Base-by-base conservation (phyloP, 2,329 filamentous ascomycete genomes). In the Calonectria fujianensis region DNA sequence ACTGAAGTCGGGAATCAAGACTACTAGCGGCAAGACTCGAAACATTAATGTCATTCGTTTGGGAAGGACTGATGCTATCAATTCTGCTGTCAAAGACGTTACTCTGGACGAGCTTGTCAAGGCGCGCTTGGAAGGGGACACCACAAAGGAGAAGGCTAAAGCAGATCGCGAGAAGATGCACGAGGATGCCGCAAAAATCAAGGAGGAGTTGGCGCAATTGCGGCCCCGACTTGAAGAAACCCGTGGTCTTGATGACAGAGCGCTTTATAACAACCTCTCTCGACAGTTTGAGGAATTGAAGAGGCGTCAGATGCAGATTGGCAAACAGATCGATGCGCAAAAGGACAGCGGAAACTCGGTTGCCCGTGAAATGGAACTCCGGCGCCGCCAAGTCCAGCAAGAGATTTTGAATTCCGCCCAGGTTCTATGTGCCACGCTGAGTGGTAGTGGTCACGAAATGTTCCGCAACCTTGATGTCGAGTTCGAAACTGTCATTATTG, bases 401-500 rank as follows among this genome's bases (percentile, higher is more conserved):
- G 93, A 97, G 79, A 95, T 99, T 70, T 91, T 99, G 59, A 94
- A 98, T 82, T 93, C 93, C 31, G 95, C 97, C 2, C 95, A 99
- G 85, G 94, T 99, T 67, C 92, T 99, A 37, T 99, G 97, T 85
- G 95, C 96, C 52, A 99, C 97, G 0, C 92, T 99, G 70, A 98
- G 96, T 84, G 97, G 96, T 81, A 96, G 94, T 84, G 97, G 97
- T 4, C 97, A 99, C 82, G 97, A 99, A 79, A 98, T 98, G 93
- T 98, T 99, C 87, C 95, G 96, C 85, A 94, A 94, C 80, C 87
- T 99, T 71, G 96, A 95, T 80, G 95, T 99, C 67, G 97, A 99
- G 84, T 99, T 99, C 79, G 97, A 99, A 85, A 98, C 97, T 0
- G 97, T 99, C 78, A 95, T 99, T 79, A 98, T 99, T 77, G 97